A percentile compares a stretch with the other conserved stretches of the same genome.
phyloP scores from a whole-genome alignment of 371 early-diverging fungal species.

The Mortierella sp. region DNA sequence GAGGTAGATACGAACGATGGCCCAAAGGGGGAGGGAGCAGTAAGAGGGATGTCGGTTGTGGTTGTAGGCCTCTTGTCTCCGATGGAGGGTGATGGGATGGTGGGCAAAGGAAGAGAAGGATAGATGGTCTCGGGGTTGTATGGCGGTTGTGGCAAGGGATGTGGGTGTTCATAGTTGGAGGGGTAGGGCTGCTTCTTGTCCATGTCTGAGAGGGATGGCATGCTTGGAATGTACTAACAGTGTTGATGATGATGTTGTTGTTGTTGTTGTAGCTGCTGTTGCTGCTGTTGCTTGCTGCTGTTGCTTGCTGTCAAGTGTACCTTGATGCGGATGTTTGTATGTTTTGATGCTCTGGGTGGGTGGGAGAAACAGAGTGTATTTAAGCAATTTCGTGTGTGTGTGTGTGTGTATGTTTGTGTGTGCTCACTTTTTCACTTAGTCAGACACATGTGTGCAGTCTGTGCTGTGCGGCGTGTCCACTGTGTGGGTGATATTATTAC shows the following conservation, averaged over 20 bases:
- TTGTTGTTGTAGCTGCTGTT: not conserved
- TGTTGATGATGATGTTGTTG: not conserved
- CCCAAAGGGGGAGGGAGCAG: conserved; percentile 6
- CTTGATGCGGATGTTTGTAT: not conserved
- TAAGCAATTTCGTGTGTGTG: not conserved
- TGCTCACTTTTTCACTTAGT: not conserved
- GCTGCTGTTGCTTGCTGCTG: too few relatives aligned
- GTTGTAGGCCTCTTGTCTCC: not conserved
- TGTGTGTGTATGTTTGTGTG: too few relatives aligned
- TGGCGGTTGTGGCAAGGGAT: not conserved
- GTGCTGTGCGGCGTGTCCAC: not conserved
- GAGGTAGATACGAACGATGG: not conserved
- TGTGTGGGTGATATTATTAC: too few relatives aligned
- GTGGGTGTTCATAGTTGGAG: not conserved
- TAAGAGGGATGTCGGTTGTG: not conserved
- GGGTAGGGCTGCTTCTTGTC: conserved; percentile 2
- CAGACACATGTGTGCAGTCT: not conserved
- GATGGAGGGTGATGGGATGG: not conserved
- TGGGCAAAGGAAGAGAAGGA: not conserved
- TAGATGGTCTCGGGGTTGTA: not conserved
- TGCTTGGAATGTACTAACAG: not conserved
- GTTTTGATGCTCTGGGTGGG: not conserved
- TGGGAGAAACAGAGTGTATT: not conserved
- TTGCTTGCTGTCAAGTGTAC: too few relatives aligned
- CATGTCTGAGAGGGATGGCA: conserved; percentile 6